Conservation (phyloP, 1,139 yeast genomes). For the Pneumocystis carinii region DNA sequence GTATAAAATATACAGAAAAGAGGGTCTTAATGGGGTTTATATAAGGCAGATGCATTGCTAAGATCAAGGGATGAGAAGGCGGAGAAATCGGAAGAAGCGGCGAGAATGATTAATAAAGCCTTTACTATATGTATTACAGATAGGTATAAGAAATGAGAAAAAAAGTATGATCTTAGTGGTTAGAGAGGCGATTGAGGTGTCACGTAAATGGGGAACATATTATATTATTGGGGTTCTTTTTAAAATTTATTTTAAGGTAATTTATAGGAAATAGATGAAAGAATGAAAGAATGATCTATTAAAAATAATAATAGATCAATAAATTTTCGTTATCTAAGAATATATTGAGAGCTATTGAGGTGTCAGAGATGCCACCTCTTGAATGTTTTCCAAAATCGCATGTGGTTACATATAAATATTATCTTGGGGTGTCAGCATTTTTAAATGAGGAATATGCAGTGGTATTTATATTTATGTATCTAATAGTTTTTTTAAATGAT, state of each 20-base stretch:
- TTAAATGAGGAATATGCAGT: slow-evolving; percentile 44
- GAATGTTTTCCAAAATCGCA: slow-evolving; percentile 36
- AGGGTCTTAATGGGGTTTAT: no score
- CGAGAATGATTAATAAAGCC: slow-evolving; percentile 45
- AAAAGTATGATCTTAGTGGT: neutral
- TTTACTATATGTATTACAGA: slow-evolving; percentile 72
- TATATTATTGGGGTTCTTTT: slow-evolving; percentile 61
- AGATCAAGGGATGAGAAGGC: slow-evolving; percentile 17
- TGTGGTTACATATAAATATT: slow-evolving; percentile 48
- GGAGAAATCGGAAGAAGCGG: slow-evolving; percentile 46
- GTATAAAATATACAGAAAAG: neutral
- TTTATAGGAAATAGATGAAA: slow-evolving; percentile 18
- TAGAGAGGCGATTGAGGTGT: slow-evolving; percentile 33
- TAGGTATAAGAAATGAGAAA: slow-evolving; percentile 15
- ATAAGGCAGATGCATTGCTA: slow-evolving; percentile 2
- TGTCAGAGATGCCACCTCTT: slow-evolving; percentile 42
- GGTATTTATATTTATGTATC: neutral
- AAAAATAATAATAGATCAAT: slow-evolving; percentile 34
- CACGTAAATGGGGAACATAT: slow-evolving; percentile 55
- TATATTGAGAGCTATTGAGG: slow-evolving; percentile 55
- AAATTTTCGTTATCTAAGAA: slow-evolving; percentile 68
- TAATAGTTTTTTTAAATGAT: neutral
- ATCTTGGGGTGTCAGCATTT: slow-evolving; percentile 46
- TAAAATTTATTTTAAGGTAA: slow-evolving; percentile 49
- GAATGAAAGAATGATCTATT: neutral